Conservation (phyloP, 2,329 filamentous ascomycete species). For the Zopfia rhizophila region DNA sequence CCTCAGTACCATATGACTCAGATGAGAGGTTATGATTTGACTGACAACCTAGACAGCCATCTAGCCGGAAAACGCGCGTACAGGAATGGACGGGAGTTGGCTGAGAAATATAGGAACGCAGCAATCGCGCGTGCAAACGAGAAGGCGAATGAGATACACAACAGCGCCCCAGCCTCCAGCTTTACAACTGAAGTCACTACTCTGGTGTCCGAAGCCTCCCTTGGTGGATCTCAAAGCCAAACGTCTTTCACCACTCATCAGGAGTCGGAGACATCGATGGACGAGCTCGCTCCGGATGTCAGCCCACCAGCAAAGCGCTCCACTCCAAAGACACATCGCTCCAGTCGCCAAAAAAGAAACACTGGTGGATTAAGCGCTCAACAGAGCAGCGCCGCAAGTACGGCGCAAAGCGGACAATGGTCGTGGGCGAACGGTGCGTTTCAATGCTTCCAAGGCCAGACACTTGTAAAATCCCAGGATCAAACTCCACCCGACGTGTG, state of each 20-base stretch:
- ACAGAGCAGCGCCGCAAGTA: background rate
- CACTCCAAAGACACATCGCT: conserved; percentile 2
- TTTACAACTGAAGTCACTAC: conserved; percentile 3
- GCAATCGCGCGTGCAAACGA: conserved; percentile 26
- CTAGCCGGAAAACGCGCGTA: conserved; percentile 28
- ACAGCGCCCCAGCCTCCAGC: conserved; percentile 3
- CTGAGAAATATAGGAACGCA: conserved; percentile 28
- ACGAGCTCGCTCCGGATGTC: conserved; percentile 1
- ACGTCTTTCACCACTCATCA: background rate
- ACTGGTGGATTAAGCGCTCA: conserved; percentile 1
- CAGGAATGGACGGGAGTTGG: conserved; percentile 30
- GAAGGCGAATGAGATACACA: conserved; percentile 9
- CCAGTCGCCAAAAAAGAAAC: conserved; percentile 1
- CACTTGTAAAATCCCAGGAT: conserved; percentile 1
- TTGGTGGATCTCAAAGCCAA: conserved; percentile 4
- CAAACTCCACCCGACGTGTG: background rate
- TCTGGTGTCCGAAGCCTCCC: background rate
- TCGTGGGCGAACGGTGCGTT: conserved; percentile 2
- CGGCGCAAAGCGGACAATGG: background rate
- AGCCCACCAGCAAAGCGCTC: conserved; percentile 1
- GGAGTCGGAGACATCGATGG: background rate
- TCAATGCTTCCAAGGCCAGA: conserved; percentile 2
- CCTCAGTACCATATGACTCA: conserved; percentile 32
- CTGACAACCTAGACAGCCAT: conserved; percentile 20
- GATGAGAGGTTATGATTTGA: conserved; percentile 23